These are phyloP conservation scores for Coemansia sp. DNA, from an alignment of 192 early-diverging fungal species.

Conservation along the genomic window DNA sequence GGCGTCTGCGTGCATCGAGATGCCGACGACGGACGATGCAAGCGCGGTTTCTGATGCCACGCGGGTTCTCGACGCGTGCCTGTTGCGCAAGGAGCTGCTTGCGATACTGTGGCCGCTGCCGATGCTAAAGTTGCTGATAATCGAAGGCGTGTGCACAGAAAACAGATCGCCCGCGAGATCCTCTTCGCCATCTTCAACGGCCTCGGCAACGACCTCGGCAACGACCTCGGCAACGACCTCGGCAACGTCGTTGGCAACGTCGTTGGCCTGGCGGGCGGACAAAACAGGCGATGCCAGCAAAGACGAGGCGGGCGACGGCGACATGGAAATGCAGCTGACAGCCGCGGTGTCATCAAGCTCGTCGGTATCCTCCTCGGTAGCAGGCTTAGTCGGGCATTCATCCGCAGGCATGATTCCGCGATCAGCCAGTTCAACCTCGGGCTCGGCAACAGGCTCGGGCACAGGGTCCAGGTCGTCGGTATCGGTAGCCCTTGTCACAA, in stretches of 20 bases:
- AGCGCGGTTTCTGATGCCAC: not conserved
- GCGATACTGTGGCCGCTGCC: too few species aligned
- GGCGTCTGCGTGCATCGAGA: not conserved
- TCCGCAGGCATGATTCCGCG: not conserved
- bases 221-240: not conserved
- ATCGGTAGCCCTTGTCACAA: not conserved
- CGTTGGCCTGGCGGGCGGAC: not conserved
- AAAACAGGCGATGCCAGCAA: not conserved
- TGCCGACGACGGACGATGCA: too few species aligned
- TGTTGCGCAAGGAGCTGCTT: slow-evolving; percentile 1
- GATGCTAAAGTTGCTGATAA: not conserved
- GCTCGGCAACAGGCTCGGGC: not conserved
- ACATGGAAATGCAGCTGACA: slow-evolving; percentile 5
- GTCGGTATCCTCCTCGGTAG: not conserved
- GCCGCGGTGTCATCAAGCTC: slow-evolving; percentile 7
- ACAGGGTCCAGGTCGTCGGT: not conserved
- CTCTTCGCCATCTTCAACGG: too few species aligned
- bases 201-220: too few species aligned
- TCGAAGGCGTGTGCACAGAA: slow-evolving; percentile 4
- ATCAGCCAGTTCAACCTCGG: not conserved
- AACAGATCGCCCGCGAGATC: not conserved
- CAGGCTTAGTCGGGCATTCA: not conserved
- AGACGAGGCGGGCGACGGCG: not conserved
- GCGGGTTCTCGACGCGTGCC: not conserved
- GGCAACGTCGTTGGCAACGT: not conserved